Evolutionary conservation across 306 rosid species (phyloP).

Genomic region (Cicer chorassanicum): DNA sequence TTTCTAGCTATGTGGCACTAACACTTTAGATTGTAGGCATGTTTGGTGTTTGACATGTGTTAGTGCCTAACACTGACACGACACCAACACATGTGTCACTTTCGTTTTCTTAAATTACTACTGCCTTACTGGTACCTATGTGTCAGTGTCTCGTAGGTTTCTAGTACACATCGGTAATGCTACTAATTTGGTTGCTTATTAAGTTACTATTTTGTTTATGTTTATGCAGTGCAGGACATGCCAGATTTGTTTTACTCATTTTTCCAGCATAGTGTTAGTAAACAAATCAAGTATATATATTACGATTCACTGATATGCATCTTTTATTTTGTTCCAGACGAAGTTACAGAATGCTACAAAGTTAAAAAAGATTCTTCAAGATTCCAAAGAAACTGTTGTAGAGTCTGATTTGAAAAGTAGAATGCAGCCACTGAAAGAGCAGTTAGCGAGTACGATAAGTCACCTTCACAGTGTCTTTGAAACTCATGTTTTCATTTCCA

Average conservation of each 20-base stretch:
- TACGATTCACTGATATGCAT: conserved; percentile 33
- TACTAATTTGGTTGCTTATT: conserved; percentile 11
- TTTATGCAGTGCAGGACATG: not conserved
- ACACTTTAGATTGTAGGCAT: not conserved
- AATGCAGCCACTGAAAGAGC: conserved; percentile 87
- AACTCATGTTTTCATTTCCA: conserved; percentile 76
- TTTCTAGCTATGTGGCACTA: not conserved
- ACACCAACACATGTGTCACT: too few species aligned
- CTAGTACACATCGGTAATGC: not conserved
- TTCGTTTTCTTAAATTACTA: too few species aligned
- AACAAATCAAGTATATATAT: conserved; percentile 18
- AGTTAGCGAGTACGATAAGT: conserved; percentile 67
- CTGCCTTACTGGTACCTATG: too few species aligned
- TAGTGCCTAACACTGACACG: not conserved
- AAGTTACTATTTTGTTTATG: not conserved
- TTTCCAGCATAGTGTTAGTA: conserved; percentile 7
- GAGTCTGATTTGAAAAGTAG: conserved; percentile 82
- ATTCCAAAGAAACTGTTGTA: conserved; percentile 78
- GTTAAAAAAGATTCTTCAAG: conserved; percentile 92
- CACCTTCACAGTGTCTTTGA: conserved; percentile 74
- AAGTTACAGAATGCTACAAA: conserved; percentile 87
- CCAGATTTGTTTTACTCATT: not conserved
- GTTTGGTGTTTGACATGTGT: not conserved
- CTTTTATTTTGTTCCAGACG: conserved; percentile 60
- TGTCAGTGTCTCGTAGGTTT: too few species aligned